Conservation (phyloP, 225 moss, liverwort and hornwort species). For the Ulota crispa region DNA sequence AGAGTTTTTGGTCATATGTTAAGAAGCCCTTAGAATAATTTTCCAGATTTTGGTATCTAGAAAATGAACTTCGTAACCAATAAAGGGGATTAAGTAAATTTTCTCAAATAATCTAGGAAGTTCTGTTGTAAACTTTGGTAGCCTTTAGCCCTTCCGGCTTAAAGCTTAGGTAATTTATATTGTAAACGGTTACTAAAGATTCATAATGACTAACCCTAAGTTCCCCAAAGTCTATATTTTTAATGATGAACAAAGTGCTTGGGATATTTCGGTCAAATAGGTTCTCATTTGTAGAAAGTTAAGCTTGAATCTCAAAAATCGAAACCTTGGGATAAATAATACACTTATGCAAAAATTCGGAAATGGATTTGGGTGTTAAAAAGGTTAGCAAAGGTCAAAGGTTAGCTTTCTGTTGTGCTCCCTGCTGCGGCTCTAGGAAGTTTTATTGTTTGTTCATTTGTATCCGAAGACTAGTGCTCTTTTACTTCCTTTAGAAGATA, state of each 20-base stretch:
- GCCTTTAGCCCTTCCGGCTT: too few species aligned
- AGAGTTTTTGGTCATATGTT: not conserved
- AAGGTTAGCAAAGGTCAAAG: not conserved
- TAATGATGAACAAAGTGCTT: too few species aligned
- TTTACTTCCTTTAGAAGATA: not conserved
- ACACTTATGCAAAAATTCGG: too few species aligned
- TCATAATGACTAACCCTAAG: too few species aligned
- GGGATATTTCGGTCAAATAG: too few species aligned
- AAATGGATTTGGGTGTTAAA: too few species aligned
- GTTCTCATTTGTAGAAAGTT: too few species aligned
- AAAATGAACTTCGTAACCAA: slow-evolving; percentile 10
- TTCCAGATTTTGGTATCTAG: not conserved
- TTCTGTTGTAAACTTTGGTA: not conserved
- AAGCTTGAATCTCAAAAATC: too few species aligned
- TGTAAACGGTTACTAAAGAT: not conserved
- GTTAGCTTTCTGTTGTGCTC: not conserved
- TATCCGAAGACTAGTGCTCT: not conserved
- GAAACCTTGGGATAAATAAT: too few species aligned
- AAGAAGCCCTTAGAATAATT: not conserved
- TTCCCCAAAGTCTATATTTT: too few species aligned
- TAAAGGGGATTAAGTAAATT: not conserved
- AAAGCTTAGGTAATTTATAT: not conserved
- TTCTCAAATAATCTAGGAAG: not conserved
- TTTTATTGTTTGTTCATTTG: not conserved
- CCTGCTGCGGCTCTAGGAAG: not conserved